Base-by-base conservation (phyloP, 2,329 filamentous ascomycete genomes). In the Penicillium sp. region DNA sequence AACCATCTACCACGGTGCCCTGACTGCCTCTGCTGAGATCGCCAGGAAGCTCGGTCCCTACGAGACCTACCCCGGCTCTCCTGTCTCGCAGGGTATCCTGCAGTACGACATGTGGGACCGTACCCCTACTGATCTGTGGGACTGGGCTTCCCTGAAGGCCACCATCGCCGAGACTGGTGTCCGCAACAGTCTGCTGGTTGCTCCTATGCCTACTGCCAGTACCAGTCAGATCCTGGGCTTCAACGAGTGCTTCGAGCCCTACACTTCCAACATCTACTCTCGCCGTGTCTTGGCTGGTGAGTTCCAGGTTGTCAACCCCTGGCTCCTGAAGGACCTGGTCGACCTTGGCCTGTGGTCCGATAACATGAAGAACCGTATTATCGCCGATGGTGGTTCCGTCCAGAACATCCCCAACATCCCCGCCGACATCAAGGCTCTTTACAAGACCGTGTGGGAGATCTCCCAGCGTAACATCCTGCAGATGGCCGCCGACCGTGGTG, bases 281-380 rank as follows among this genome's bases (percentile, higher is more conserved):
- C 93, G 95, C 63, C 93, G 95, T 84, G 95, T 99, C 55, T 84
- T 99, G 68, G 95, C 95, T 66, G 95, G 95, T 69, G 95, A 99
- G 78, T 99, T 99, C 87, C 95, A 99, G 81, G 91, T 99, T 54
- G 95, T 99, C 76, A 99, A 99, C 82, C 95, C 95, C 52, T 99
- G 95, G 95, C 81, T 99, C 62, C 87, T 99, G 60, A 97, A 96
- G 84, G 95, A 99, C 71, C 87, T 99, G 29, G 95, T 99, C 66
- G 95, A 99, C 73, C 90, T 97, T 81, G 95, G 95, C 60, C 84
- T 99, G 45, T 99, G 95, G 95, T 97, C 93, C 48, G 93, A 99
- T 79, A 91, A 92, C 81, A 99, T 99, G 95, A 99, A 99, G 88
- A 99, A 99, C 84, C 92, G 95, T 69, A 99, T 99, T 83, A 99